These are phyloP conservation scores for Naganishia liquefaciens DNA, from an alignment of 1,284 basidiomycete genomes.

Conservation along the genomic window DNA sequence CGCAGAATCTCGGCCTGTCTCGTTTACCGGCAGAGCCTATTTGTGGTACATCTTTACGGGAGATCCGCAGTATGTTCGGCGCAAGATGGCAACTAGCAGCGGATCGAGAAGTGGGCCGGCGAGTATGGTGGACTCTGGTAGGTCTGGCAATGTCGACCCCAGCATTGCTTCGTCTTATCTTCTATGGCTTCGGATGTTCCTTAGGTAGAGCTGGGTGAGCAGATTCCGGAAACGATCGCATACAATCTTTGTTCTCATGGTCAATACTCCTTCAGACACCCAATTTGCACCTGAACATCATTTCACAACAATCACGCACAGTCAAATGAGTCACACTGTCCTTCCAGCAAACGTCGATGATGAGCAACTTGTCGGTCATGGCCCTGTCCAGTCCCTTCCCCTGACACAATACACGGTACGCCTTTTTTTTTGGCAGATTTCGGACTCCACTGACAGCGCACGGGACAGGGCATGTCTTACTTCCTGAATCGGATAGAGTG, in stretches of 20 bases:
- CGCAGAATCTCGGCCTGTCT: slow-evolving; percentile 16
- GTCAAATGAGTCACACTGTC: slow-evolving; percentile 3
- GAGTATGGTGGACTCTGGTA: slow-evolving; percentile 26
- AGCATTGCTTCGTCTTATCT: background rate
- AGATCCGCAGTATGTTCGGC: slow-evolving; percentile 1
- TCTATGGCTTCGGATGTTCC: background rate
- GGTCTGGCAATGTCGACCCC: background rate
- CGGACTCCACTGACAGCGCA: background rate
- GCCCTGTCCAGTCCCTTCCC: slow-evolving; percentile 5
- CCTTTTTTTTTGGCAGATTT: background rate
- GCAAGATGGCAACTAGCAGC: slow-evolving; percentile 9
- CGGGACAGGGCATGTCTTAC: slow-evolving; percentile 7
- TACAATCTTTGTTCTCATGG: background rate
- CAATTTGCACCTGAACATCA: slow-evolving; percentile 23
- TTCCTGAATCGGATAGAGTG: slow-evolving; percentile 20
- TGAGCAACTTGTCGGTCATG: slow-evolving; percentile 13
- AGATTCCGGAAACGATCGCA: background rate
- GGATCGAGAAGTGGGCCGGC: slow-evolving; percentile 19
- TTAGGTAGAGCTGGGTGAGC: slow-evolving; percentile 10
- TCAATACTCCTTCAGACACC: background rate
- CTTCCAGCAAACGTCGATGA: slow-evolving; percentile 17
- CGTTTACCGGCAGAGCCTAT: slow-evolving; percentile 3
- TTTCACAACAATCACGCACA: slow-evolving; percentile 19
- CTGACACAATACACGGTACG: slow-evolving; percentile 10
- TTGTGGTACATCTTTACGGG: background rate